Conservation (phyloP, 2,329 filamentous ascomycete genomes). For the Rutstroemia sydowiana region DNA sequence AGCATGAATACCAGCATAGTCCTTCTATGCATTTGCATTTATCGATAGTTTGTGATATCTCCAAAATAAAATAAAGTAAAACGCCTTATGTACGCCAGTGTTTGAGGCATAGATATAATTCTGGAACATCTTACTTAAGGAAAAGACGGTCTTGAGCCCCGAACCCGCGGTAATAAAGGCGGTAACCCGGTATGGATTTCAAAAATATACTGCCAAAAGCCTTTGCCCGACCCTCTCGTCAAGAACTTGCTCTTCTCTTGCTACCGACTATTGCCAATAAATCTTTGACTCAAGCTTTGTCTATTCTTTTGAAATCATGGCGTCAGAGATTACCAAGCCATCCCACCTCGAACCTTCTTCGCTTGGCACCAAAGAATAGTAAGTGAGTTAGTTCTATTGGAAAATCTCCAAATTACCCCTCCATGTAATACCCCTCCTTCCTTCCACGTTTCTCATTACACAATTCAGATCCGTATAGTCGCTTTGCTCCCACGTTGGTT, state of each 20-base stretch:
- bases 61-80: too few relatives aligned
- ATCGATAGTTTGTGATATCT: background rate
- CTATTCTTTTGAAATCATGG: too few relatives aligned
- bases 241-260: background rate
- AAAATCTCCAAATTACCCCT: conserved; percentile 31
- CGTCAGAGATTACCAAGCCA: conserved; percentile 37
- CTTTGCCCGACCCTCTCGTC: too few relatives aligned
- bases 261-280: too few relatives aligned
- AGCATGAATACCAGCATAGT: conserved; percentile 30
- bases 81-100: too few relatives aligned
- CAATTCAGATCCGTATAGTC: background rate
- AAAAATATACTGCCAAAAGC: too few relatives aligned
- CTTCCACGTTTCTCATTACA: background rate
- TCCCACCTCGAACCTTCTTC: conserved; percentile 62
- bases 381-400: background rate
- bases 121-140: too few relatives aligned
- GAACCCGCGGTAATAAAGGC: too few relatives aligned
- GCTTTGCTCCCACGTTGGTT: background rate
- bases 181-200: too few relatives aligned
- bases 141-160: too few relatives aligned
- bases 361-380: conserved; percentile 91
- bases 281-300: too few relatives aligned
- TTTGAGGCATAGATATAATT: too few relatives aligned
- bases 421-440: conserved; percentile 2
- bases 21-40: conserved; percentile 8